Evolutionary conservation across 208 protist species (phyloP), one percentile per base, ranked within the genome.

Genomic region (Pavlovales sp.): DNA sequence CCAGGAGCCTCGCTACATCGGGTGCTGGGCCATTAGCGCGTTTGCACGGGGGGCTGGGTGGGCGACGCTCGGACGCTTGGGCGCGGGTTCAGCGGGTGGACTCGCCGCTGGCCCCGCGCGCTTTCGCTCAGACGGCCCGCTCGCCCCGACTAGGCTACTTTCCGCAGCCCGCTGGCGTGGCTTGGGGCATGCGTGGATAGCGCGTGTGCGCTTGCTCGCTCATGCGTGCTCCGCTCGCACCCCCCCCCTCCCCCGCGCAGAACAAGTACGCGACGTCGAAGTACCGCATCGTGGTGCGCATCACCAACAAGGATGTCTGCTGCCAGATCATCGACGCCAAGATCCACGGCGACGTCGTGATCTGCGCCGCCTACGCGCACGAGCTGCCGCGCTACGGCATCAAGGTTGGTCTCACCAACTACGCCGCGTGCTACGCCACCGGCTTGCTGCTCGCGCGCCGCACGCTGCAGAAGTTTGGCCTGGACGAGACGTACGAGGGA

Each of bases 261-360:
- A 99, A 97, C 94, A 99, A 99, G 94, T 99, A 98, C 93, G 96
- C 97, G 89, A 94, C 97, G 75, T 97, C 97, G 89, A 99, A 99
- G 95, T 99, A 99, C 97, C 95, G 98, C 90, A 93, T 99, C 37
- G 96, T 99, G 81, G 97, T 98, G 76, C 97, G 98, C 94, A 93
- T 98, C 85, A 93, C 91, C 10, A 92, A 92, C 86, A 80, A 83
- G 57, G 97, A 99, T 89, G 93, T 99, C 88, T 96, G 98, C 91
- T 95, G 94, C 86, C 98, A 99, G 96, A 95, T 99, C 90, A 93
- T 98, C 92, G 95, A 96, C 91, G 93, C 98, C 79, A 98, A 97
- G 90, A 95, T 99, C 88, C 93, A 91, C 44, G 97, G 97, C 88
- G 98, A 99, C 92, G 89, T 96, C 88, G 93, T 98, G 82, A 38